These are phyloP conservation scores for Alternaria sp. DNA, from an alignment of 2,329 filamentous ascomycete species.

Conservation along the genomic window DNA sequence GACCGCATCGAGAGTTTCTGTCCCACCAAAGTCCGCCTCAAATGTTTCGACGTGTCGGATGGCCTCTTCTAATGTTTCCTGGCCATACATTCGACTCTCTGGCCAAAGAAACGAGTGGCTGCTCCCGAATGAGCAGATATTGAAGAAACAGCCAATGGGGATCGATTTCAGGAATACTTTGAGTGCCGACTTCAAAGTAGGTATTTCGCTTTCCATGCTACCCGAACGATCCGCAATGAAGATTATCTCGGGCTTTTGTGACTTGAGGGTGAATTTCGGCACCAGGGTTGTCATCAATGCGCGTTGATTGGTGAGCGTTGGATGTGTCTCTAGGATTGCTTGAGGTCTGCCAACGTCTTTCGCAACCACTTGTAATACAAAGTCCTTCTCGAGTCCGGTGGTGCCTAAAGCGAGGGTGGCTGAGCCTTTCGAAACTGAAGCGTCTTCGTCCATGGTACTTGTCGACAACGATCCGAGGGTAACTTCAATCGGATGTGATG, in stretches of 20 bases:
- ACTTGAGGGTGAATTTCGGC: slow-evolving; percentile 16
- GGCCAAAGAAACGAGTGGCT: slow-evolving; percentile 8
- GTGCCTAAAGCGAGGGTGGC: slow-evolving; percentile 7
- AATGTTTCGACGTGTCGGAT: slow-evolving; percentile 11
- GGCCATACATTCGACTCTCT: slow-evolving; percentile 4
- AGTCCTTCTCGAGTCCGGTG: slow-evolving; percentile 8
- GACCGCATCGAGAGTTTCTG: slow-evolving; percentile 6
- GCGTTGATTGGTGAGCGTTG: slow-evolving; percentile 10
- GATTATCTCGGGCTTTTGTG: slow-evolving; percentile 15
- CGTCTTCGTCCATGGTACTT: slow-evolving; percentile 1
- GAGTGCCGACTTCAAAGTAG: slow-evolving; percentile 11
- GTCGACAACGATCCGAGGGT: slow-evolving; percentile 12
- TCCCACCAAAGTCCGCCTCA: slow-evolving; percentile 7
- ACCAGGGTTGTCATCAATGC: slow-evolving; percentile 16
- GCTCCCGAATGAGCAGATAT: slow-evolving; percentile 14
- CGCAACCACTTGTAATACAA: slow-evolving; percentile 13
- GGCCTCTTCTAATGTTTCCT: slow-evolving; percentile 1
- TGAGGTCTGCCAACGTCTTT: slow-evolving; percentile 16
- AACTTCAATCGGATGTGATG: slow-evolving; percentile 16
- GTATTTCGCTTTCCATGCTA: slow-evolving; percentile 7
- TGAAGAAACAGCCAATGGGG: slow-evolving; percentile 16
- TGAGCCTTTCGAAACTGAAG: slow-evolving; percentile 5
- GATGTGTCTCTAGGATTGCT: slow-evolving; percentile 12
- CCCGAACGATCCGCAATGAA: slow-evolving; percentile 18
- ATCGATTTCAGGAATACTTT: slow-evolving; percentile 17